Conservation (phyloP, 148 eudicot species). For the Amaranthus palmeri region DNA sequence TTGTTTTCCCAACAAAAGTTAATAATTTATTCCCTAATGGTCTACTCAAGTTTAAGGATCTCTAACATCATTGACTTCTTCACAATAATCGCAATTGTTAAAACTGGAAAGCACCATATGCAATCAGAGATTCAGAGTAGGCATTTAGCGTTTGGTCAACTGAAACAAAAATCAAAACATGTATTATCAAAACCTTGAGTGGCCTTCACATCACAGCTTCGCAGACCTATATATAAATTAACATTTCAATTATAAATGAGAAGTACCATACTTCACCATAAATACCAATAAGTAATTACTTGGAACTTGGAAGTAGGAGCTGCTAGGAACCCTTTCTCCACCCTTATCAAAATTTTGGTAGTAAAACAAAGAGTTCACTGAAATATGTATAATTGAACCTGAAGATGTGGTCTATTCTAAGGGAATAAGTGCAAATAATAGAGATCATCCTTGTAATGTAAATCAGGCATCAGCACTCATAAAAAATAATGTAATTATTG, state of each 20-base stretch:
- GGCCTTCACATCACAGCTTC: background rate
- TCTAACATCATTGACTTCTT: no score
- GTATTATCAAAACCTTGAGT: background rate
- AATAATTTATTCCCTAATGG: no score
- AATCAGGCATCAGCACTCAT: background rate
- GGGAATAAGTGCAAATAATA: background rate
- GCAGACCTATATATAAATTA: background rate
- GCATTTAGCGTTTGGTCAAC: background rate
- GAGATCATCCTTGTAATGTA: background rate
- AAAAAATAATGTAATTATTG: background rate
- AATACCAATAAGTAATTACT: background rate
- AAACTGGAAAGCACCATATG: background rate
- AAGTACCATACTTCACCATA: background rate
- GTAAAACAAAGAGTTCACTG: background rate
- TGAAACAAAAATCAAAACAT: background rate
- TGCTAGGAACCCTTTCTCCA: background rate
- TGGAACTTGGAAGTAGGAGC: background rate
- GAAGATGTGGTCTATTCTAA: background rate
- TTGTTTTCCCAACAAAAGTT: no score
- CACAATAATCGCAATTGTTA: no score
- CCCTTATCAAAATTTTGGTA: background rate
- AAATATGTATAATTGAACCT: background rate
- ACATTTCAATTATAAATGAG: background rate
- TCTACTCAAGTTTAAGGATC: no score
- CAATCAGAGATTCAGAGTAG: background rate